Evolutionary conservation across 2,329 filamentous ascomycete genomes (phyloP).

Genomic region (Capronia americana): DNA sequence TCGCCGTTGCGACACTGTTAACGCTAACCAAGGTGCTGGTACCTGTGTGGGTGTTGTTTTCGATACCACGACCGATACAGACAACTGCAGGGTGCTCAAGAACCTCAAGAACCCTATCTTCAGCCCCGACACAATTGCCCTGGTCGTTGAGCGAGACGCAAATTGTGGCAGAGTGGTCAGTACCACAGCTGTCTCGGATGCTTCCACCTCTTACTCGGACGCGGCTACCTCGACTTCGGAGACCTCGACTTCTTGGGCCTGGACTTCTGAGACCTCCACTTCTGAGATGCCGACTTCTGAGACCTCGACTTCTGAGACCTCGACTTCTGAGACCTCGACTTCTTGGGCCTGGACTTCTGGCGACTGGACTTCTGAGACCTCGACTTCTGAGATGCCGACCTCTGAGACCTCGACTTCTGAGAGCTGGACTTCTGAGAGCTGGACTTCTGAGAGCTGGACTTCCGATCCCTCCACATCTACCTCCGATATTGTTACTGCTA

Average conservation of each 20-base stretch:
- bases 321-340: not conserved
- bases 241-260: not conserved
- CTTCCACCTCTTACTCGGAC: not conserved
- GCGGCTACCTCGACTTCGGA: not conserved
- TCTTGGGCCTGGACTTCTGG: not conserved
- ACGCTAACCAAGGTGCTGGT: slow-evolving; percentile 17
- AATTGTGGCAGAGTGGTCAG: slow-evolving; percentile 21
- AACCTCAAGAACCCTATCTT: slow-evolving; percentile 11
- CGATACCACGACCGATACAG: slow-evolving; percentile 12
- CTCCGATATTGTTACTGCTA: not conserved
- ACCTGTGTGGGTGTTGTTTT: slow-evolving; percentile 28
- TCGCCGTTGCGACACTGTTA: slow-evolving; percentile 26
- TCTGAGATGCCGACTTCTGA: too few species aligned
- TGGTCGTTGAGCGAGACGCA: slow-evolving; percentile 14
- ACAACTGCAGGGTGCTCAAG: slow-evolving; percentile 27
- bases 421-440: not conserved
- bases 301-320: too few species aligned
- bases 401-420: too few species aligned
- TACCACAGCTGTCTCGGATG: slow-evolving; percentile 12
- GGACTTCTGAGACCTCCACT: not conserved
- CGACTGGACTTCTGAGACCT: too few species aligned
- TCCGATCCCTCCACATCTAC: not conserved
- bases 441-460: not conserved
- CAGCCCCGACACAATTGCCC: slow-evolving; percentile 17
- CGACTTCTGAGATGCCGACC: not conserved